Conservation (phyloP, 2,329 filamentous ascomycete genomes). For the Fusarium coicis region DNA sequence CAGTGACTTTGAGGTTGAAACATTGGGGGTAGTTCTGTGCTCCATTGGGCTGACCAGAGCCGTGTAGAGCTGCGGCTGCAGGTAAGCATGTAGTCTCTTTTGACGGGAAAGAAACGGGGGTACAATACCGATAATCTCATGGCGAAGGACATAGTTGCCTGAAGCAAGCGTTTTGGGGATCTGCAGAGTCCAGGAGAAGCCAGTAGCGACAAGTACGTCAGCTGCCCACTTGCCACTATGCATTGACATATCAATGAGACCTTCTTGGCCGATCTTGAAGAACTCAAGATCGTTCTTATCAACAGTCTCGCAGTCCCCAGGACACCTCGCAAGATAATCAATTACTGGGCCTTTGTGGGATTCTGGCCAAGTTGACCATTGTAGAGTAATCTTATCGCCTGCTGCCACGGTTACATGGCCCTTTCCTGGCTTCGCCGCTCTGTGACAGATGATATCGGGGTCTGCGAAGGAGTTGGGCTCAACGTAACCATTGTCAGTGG, state of each 20-base stretch:
- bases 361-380: constrained; percentile 57
- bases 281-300: constrained; percentile 65
- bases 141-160: constrained; percentile 60
- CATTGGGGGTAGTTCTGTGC: constrained; percentile 65
- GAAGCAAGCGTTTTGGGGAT: constrained; percentile 49
- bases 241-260: constrained; percentile 60
- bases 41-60: constrained; percentile 54
- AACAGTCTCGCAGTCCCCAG: constrained; percentile 64
- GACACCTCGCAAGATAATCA: constrained; percentile 70
- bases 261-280: constrained; percentile 71
- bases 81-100: no score
- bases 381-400: constrained; percentile 53
- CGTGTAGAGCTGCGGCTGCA: constrained; percentile 53
- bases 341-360: constrained; percentile 66
- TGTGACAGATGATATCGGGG: constrained; percentile 60
- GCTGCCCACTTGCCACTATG: constrained; percentile 52
- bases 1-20: constrained; percentile 59
- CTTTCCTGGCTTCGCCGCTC: constrained; percentile 51
- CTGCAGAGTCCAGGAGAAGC: constrained; percentile 47
- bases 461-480: constrained; percentile 52
- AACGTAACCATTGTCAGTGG: constrained; percentile 61
- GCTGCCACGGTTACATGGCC: constrained; percentile 52
- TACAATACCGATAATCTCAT: constrained; percentile 53
- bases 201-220: constrained; percentile 55
- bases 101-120: no score